These are phyloP conservation scores for Cruciata laevipes DNA, from an alignment of 257 asterid species.

Conservation along the genomic window DNA sequence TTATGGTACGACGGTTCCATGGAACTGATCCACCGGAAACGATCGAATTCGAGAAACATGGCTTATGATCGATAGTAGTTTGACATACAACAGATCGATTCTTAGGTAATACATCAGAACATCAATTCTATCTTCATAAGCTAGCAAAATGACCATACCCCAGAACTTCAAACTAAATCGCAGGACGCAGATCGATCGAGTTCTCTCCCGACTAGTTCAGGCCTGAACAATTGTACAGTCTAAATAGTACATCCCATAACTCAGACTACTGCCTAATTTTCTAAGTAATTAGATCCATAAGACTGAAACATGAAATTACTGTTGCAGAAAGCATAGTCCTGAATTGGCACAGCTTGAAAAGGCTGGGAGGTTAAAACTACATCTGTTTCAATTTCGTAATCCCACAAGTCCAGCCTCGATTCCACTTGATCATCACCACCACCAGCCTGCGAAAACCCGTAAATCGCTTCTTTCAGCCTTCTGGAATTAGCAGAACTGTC, in stretches of 20 bases:
- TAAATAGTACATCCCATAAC: neutral
- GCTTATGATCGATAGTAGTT: too few relatives aligned
- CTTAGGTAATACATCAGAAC: too few relatives aligned
- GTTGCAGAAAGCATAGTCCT: neutral
- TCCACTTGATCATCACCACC: conserved; percentile 14
- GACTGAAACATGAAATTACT: neutral
- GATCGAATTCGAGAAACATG: too few relatives aligned
- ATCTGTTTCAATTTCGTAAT: conserved; percentile 26
- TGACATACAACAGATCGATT: too few relatives aligned
- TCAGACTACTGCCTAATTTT: neutral
- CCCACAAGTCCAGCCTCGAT: conserved; percentile 30
- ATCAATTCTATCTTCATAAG: too few relatives aligned
- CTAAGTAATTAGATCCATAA: too few relatives aligned
- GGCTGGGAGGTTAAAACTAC: neutral
- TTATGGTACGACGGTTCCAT: too few relatives aligned
- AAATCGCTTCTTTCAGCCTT: neutral
- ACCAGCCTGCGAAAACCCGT: neutral
- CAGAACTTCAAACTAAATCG: too few relatives aligned
- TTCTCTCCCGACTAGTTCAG: neutral
- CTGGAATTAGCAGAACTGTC: neutral
- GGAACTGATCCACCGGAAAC: too few relatives aligned
- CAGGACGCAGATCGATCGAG: too few relatives aligned
- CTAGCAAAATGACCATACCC: too few relatives aligned
- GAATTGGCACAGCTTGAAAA: neutral
- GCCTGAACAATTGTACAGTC: neutral